Evolutionary conservation across 106 monocot species (phyloP), one percentile per base, ranked within the genome.

Genomic region (Allium sativum): DNA sequence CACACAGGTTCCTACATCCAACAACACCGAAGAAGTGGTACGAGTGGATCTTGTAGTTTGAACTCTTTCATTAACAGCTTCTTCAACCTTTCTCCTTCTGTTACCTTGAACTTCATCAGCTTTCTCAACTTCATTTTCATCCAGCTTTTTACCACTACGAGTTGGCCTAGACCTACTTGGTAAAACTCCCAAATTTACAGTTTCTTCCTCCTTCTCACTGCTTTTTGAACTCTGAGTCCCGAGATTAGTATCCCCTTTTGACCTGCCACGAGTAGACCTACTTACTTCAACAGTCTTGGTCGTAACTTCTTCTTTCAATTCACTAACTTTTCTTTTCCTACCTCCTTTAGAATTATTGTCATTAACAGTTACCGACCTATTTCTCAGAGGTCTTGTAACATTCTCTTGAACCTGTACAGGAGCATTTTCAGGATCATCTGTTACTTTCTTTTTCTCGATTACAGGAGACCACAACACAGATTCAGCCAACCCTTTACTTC

Each of bases 381-480:
- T 70, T 58, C 72, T 77, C 67, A 68, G 55, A 18, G 72, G n/a
- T 68, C 72, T 62, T 2, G 46, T 52, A 15, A 17, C 51, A 42
- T 58, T 58, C 10, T 52, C 12, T 21, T 18, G 40, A 58, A 42
- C 65, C 18, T 21, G 44, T 66, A 44, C 58, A 31, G 31, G 31
- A 0, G 10, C 15, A 15, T 51, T 11, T 21, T 64, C 54, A 44
- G 42, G 7, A 13, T 44, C n/a, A 53, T 41, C 21, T 9, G 18
- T 61, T 31, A 5, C 31, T 40, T 45, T 62, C 70, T 43, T 62
- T 59, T 68, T 59, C 52, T 70, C 69, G 10, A 58, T 12, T 19
- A 65, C 61, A 53, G 77, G 48, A 31, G 73, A 61, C 40, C 15
- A 59, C 22, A 65, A 11, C 13, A 52, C 73, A 15, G n/a, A n/a